Base-by-base conservation (phyloP, 176 grass and related monocot genomes). In the Lolium rigidum region DNA sequence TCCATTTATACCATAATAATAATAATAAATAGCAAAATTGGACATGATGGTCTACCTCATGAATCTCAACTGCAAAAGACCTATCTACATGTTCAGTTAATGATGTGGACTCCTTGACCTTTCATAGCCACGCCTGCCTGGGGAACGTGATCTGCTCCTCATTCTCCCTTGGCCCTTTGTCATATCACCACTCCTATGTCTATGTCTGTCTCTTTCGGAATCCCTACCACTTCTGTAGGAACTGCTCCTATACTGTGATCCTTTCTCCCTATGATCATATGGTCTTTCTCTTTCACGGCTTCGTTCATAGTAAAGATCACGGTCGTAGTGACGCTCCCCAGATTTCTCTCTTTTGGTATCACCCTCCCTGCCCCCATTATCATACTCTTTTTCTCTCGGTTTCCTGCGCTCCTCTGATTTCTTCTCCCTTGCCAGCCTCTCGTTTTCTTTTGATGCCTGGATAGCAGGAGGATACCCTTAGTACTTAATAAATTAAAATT, bases 21-120 rank as follows among this genome's bases (percentile, higher is more conserved):
- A 13, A 73, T 82, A 86, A 83, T 35, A 82, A 86, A 87, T 89
- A 85, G 76, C 52, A 77, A 66, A 88, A 89, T 59, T 65, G 85
- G 77, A 54, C 89, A 80, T 83, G 82, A 94, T 89, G 74, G 86
- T 89, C 91, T 98, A 98, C 95, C 95, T 95, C 90, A 93, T 93
- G 57, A 87, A 70, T 86, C 41, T 71, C 88, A 83, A 92, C 86
- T 81, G 86, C 62, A 81, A 87, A 83, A 87, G 90, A 92, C 90
- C 78, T 89, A 92, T 92, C 71, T 88, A 89, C 72, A 87, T 73
- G 91, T 84, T 90, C 76, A 86, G 81, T 83, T 90, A 89, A 60
- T 87, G 77, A 92, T 82, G 81, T 86, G 89, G 88, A 79, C 87
- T 90, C 91, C 89, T 84, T 78, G 87, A 84, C 85, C 52, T 94